Evolutionary conservation across 345 rosid genomes (phyloP), one percentile per base, ranked within the genome.

Genomic region (Erodium maritimum): DNA sequence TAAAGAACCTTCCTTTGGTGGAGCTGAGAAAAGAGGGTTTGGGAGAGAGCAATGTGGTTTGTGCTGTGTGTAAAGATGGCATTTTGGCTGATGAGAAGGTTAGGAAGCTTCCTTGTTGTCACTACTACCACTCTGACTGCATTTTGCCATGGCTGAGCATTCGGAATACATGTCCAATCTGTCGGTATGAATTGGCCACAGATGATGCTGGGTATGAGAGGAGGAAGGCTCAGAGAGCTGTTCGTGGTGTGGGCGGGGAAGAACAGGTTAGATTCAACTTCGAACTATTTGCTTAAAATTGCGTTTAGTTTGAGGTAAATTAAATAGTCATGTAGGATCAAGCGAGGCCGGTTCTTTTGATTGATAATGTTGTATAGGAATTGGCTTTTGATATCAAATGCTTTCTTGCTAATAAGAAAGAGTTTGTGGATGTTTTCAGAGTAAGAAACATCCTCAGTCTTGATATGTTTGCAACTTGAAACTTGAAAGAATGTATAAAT

Each of bases 21-120:
- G 67, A 68, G 19, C 48, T 77, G 33, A 67, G 65, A 5, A 60
- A 67, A 52, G 80, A 69, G 48, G 78, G 78, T n/a, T 19, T 68
- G 12, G 24, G 46, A 55, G 67, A 58, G 17, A 67, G 67, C 33
- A 55, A 65, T 52, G 55, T 69, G 10, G 69, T 60, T 59, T 82
- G 88, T 59, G 74, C 82, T 6, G 72, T 82, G 37, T 82, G 88
- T 53, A 75, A 67, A 61, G 82, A 82, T 52, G 85, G 77, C 58
- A 59, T 82, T 56, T 54, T 23, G 13, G 22, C 67, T 13, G 75
- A 72, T 54, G 82, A 71, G 69, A 63, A 58, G 65, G 77, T 70
- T 18, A 73, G 66, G 67, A 73, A 21, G 65, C 63, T 82, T 55
- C 84, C 84, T 63, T 80, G 84, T 74, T 50, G 19, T 9, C 84